Percentiles rank a stretch among this genome's conserved stretches.
These are phyloP conservation scores for Pseudofabraea citricarpa DNA, from an alignment of 2,329 filamentous ascomycete genomes.

Conservation along the genomic window DNA sequence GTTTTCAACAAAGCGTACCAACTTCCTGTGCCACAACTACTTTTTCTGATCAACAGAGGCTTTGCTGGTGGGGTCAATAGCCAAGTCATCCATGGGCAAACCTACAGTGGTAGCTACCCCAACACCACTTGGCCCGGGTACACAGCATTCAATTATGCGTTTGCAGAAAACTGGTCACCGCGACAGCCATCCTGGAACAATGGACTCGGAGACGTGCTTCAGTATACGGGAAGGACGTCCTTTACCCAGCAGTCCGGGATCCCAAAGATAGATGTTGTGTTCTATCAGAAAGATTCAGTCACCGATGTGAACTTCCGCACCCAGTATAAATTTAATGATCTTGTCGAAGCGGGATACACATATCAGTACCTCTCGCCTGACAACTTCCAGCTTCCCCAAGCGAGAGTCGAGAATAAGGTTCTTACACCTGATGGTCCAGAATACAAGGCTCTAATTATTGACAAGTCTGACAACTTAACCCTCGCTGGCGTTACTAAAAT, in stretches of 20 bases:
- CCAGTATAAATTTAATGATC: background rate
- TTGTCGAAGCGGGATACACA: slow-evolving; percentile 7
- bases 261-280: background rate
- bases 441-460: slow-evolving; percentile 38
- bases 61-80: slow-evolving; percentile 37
- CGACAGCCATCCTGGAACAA: slow-evolving; percentile 35
- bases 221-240: background rate
- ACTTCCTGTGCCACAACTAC: slow-evolving; percentile 21
- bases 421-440: slow-evolving; percentile 34
- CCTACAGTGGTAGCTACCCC: slow-evolving; percentile 35
- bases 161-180: slow-evolving; percentile 33
- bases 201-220: background rate
- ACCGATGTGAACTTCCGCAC: background rate
- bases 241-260: background rate
- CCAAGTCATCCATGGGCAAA: slow-evolving; percentile 38
- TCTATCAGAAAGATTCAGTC: background rate
- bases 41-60: slow-evolving; percentile 33
- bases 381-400: slow-evolving; percentile 35
- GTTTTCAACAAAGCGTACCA: slow-evolving; percentile 19
- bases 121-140: slow-evolving; percentile 46
- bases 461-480: slow-evolving; percentile 32
- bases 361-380: slow-evolving; percentile 38
- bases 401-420: slow-evolving; percentile 29
- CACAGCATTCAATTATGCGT: slow-evolving; percentile 37
- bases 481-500: slow-evolving; percentile 28